Base-by-base conservation (phyloP, 805 yeast species). In the Pichia heedii region DNA sequence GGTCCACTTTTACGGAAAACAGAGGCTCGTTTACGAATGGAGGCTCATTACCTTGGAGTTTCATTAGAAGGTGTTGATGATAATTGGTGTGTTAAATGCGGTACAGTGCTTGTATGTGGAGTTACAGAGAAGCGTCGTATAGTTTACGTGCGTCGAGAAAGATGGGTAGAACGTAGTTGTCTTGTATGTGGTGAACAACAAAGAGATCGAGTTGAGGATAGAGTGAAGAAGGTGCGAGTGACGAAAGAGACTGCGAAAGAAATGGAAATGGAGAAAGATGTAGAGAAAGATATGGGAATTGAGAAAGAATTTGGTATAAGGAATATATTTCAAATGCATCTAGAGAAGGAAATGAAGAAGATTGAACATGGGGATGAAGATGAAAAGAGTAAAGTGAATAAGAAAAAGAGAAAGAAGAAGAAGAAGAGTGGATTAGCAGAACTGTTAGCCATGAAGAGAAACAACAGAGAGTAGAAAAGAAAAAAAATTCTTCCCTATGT, bases 351-450 rank as follows among this genome's bases (percentile, higher is more conserved):
- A n/a, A n/a, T n/a, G n/a, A n/a, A n/a, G n/a, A n/a, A n/a, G n/a
- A n/a, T n/a, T n/a, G n/a, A n/a, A n/a, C n/a, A n/a, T n/a, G 27
- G 18, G 15, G 21, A 7, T 12, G 5, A 15, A 33, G 18, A 24
- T 22, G 33, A 20, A 18, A 21, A 33, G 38, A 8, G 13, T 24
- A 24, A 3, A 41, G 16, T 20, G 24, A 50, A 45, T 37, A 48
- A 45, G 21, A 46, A 54, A 33, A 48, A 50, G 5, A 52, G 52
- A 41, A 58, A 54, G 50, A 51, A 58, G 39, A 58, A 54, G 49
- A 51, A 55, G 40, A 52, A 48, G 51, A 54, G 51, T 34, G 55
- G 54, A 33, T 48, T 62, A 36, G 40, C 50, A 9, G 48, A 37
- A 2, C 32, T 29, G 18, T 16, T 29, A 6, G 32, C 32, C 9